A percentile compares a stretch with the other conserved stretches of the same genome.
Conservation (phyloP, 2,329 filamentous ascomycete genomes). For the Shiraia sp. region DNA sequence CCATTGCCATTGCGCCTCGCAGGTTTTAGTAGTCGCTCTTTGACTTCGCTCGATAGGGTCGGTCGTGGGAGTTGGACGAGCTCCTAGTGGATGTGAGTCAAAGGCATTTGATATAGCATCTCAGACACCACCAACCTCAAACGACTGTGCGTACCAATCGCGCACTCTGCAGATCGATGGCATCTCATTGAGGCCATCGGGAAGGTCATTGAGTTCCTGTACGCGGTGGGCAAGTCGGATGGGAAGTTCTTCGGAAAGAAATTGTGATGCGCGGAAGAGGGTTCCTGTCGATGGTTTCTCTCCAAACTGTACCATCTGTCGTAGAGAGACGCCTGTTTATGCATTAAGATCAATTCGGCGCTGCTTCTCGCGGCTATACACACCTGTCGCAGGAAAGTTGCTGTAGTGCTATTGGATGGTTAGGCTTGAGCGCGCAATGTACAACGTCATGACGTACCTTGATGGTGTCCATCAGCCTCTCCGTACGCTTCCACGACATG, state of each 20-base stretch:
- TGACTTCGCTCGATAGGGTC: constrained; percentile 72
- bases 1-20: constrained; percentile 61
- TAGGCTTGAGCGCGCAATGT: constrained; percentile 20
- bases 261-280: constrained; percentile 95
- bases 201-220: constrained; percentile 87
- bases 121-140: constrained; percentile 70
- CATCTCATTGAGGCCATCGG: constrained; percentile 97
- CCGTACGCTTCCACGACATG: constrained; percentile 94
- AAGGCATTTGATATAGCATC: constrained; percentile 6
- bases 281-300: constrained; percentile 90
- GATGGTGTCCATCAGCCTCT: constrained; percentile 94
- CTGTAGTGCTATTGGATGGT: constrained; percentile 70
- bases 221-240: constrained; percentile 96
- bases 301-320: constrained; percentile 99
- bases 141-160: constrained; percentile 99
- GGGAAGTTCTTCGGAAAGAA: constrained; percentile 95
- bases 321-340: constrained; percentile 64
- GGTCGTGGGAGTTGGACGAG: constrained; percentile 86
- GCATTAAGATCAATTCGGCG: constrained; percentile 20
- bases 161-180: constrained; percentile 92
- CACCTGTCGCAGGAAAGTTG: constrained; percentile 93
- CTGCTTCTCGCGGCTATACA: constrained; percentile 56
- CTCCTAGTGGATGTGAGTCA: constrained; percentile 64
- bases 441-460: constrained; percentile 48
- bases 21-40: constrained; percentile 75